Conservation (phyloP, 2,329 filamentous ascomycete species). For the Stagonosporopsis cucurbitacearum region DNA sequence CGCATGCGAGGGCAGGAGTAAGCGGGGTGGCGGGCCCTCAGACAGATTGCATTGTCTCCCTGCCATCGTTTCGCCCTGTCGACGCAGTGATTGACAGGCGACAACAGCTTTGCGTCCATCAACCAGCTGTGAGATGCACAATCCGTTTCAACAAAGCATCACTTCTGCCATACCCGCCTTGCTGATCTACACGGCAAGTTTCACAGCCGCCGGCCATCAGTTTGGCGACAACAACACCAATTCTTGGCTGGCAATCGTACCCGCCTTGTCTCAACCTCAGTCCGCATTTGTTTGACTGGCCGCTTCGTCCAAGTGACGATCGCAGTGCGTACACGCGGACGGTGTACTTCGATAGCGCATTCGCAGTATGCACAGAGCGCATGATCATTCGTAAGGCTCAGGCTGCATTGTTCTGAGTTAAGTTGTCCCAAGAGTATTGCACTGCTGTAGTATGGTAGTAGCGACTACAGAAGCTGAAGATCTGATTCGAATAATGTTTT, state of each 20-base stretch:
- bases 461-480: neutral
- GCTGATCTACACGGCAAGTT: slow-evolving; percentile 3
- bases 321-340: neutral
- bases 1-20: neutral
- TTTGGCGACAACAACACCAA: slow-evolving; percentile 8
- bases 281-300: slow-evolving; percentile 11
- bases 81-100: neutral
- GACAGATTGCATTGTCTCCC: neutral
- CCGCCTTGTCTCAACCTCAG: slow-evolving; percentile 14
- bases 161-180: neutral
- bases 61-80: neutral
- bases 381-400: neutral
- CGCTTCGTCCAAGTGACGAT: neutral
- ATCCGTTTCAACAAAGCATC: neutral
- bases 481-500: neutral
- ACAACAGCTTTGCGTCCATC: neutral
- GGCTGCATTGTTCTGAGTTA: neutral
- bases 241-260: slow-evolving; percentile 16
- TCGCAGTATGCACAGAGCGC: neutral
- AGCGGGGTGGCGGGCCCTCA: neutral
- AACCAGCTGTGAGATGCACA: neutral
- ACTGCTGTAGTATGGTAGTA: no score
- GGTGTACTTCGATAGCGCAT: neutral
- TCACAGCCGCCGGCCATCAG: neutral
- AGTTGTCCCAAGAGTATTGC: neutral